Conservation (phyloP, 768 basidiomycete species). For the Boletus pseudo-olivaceus region DNA sequence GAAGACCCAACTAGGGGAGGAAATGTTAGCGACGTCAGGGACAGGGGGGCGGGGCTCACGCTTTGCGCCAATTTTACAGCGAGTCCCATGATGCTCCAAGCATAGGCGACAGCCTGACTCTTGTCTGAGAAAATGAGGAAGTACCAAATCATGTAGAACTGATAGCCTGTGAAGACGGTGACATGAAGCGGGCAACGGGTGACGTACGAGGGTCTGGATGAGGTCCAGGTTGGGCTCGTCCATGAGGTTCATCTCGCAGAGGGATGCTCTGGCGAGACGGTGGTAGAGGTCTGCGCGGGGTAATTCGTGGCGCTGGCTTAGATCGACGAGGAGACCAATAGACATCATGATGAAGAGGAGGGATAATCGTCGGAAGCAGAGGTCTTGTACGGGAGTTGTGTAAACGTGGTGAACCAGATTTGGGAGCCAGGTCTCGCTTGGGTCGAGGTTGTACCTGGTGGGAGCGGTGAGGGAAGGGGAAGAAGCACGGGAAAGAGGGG, state of each 20-base stretch:
- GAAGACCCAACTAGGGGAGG: constrained; percentile 55
- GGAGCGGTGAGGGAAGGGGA: constrained; percentile 1
- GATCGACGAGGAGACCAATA: constrained; percentile 67
- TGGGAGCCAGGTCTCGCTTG: constrained; percentile 66
- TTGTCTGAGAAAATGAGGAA: constrained; percentile 72
- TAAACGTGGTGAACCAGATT: constrained; percentile 70
- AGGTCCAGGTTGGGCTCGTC: constrained; percentile 73
- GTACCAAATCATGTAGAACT: constrained; percentile 76
- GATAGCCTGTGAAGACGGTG: constrained; percentile 34
- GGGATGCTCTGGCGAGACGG: constrained; percentile 60
- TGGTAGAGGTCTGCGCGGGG: constrained; percentile 62
- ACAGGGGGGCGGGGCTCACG: constrained; percentile 38
- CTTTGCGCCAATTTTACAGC: constrained; percentile 70
- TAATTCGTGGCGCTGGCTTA: constrained; percentile 51
- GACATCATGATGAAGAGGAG: constrained; percentile 70
- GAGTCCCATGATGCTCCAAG: constrained; percentile 76
- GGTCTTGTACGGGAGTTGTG: constrained; percentile 51
- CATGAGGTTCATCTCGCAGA: constrained; percentile 72
- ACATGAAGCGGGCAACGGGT: not conserved
- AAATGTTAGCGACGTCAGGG: constrained; percentile 3
- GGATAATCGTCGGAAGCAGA: constrained; percentile 64
- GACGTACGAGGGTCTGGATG: constrained; percentile 59
- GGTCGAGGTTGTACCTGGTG: constrained; percentile 62
- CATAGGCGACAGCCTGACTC: constrained; percentile 67
- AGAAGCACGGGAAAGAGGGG: constrained; percentile 14